phyloP scores from a whole-genome alignment of 495 filamentous ascomycete species.

The Penicillium herquei region DNA sequence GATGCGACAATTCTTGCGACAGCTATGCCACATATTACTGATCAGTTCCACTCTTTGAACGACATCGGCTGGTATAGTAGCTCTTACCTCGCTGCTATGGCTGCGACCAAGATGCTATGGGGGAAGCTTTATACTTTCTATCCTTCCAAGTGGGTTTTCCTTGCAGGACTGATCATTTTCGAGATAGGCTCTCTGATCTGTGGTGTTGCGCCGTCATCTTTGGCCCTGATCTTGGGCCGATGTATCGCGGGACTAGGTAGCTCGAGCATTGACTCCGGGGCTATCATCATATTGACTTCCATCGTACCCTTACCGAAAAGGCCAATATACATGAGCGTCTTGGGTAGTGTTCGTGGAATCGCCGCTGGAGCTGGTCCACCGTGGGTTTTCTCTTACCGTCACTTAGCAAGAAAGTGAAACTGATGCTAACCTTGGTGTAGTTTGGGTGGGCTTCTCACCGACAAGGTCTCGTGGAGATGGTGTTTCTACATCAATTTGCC shows the following conservation, averaged over 20 bases:
- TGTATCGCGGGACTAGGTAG: conserved; percentile 73
- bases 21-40: conserved; percentile 23
- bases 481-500: conserved; percentile 61
- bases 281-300: conserved; percentile 36
- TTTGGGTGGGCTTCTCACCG: conserved; percentile 50
- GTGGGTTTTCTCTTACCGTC: conserved; percentile 9
- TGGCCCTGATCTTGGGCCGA: conserved; percentile 69
- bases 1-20: conserved; percentile 3
- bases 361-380: conserved; percentile 67
- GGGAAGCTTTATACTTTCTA: conserved; percentile 48
- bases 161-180: conserved; percentile 44
- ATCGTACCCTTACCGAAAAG: conserved; percentile 60
- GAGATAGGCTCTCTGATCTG: conserved; percentile 70
- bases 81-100: conserved; percentile 43
- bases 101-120: conserved; percentile 13
- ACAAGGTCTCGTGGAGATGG: conserved; percentile 52
- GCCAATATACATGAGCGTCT: conserved; percentile 65
- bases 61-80: conserved; percentile 54
- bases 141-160: conserved; percentile 38
- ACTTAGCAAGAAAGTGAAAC: too few relatives aligned
- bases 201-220: conserved; percentile 64
- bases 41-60: conserved; percentile 16
- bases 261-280: conserved; percentile 49
- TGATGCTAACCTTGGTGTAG: conserved; percentile 25
- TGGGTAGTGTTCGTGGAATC: conserved; percentile 70